phyloP scores from a whole-genome alignment of 2,329 filamentous ascomycete genomes.

The Cladosporium sp. region DNA sequence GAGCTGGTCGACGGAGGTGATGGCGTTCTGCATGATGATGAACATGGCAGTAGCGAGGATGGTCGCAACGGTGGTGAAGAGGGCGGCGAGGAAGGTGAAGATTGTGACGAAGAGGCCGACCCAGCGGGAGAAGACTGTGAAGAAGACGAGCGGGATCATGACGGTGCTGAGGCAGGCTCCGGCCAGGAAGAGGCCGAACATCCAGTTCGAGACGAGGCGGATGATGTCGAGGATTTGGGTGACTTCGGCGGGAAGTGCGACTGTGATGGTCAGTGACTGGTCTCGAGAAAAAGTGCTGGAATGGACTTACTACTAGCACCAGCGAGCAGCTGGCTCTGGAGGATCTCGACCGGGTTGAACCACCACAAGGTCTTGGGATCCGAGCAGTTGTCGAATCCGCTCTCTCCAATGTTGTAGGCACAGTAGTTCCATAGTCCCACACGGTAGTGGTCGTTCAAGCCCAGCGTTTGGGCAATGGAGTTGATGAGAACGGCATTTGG shows the following conservation, averaged over 20 bases:
- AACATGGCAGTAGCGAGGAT: constrained; percentile 79
- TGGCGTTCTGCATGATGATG: constrained; percentile 70
- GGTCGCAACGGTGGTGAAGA: constrained; percentile 63
- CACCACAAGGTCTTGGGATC: constrained; percentile 66
- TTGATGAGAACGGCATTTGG: constrained; percentile 73
- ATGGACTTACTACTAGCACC: constrained; percentile 64
- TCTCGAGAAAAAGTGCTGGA: not conserved
- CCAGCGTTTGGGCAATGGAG: constrained; percentile 76
- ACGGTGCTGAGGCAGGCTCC: constrained; percentile 64
- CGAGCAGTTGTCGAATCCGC: constrained; percentile 70
- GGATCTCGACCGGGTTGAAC: constrained; percentile 83
- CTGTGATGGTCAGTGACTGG: constrained; percentile 32
- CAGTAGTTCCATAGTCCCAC: constrained; percentile 90
- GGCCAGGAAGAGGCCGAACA: constrained; percentile 83
- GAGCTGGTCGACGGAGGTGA: constrained; percentile 62
- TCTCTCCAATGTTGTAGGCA: constrained; percentile 67
- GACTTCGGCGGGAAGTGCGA: constrained; percentile 71
- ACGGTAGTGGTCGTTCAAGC: constrained; percentile 90
- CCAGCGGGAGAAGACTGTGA: constrained; percentile 48
- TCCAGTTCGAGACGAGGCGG: constrained; percentile 67
- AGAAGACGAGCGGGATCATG: constrained; percentile 59
- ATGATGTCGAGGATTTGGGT: constrained; percentile 68
- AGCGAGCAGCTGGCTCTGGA: constrained; percentile 71
- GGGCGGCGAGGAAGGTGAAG: constrained; percentile 59
- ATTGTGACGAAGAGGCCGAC: constrained; percentile 60